Percentiles rank a stretch among this genome's conserved stretches.
Evolutionary conservation across 768 basidiomycete genomes (phyloP).

Genomic region (Coprinopsis sp.): DNA sequence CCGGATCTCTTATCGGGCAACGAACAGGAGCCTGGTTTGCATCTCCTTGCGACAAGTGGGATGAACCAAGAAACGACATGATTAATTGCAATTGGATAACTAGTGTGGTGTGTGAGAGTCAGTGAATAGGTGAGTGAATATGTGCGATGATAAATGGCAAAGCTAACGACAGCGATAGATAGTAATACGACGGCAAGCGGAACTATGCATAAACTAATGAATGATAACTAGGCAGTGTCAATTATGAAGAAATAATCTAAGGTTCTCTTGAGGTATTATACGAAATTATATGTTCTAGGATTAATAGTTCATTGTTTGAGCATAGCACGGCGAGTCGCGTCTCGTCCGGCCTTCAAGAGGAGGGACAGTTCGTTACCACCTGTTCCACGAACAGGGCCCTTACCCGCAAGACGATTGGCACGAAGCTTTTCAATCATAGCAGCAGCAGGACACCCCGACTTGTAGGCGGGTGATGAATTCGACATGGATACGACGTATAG

Average conservation of each 20-base stretch:
- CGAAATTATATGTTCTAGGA: constrained; percentile 9
- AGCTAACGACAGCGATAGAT: too few relatives aligned
- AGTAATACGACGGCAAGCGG: too few relatives aligned
- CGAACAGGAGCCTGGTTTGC: too few relatives aligned
- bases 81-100: too few relatives aligned
- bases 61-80: too few relatives aligned
- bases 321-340: constrained; percentile 71
- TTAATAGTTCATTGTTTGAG: constrained; percentile 39
- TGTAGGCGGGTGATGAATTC: constrained; percentile 44
- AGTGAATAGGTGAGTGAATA: too few relatives aligned
- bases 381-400: constrained; percentile 70
- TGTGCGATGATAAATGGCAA: too few relatives aligned
- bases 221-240: constrained; percentile 7
- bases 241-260: constrained; percentile 2
- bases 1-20: too few relatives aligned
- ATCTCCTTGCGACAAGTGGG: too few relatives aligned
- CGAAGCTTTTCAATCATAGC: constrained; percentile 51
- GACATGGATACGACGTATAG: constrained; percentile 87
- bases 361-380: constrained; percentile 83
- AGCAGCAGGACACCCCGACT: constrained; percentile 46
- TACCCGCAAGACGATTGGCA: constrained; percentile 31
- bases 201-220: too few relatives aligned
- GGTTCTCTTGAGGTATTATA: neutral
- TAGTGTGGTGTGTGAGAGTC: too few relatives aligned
- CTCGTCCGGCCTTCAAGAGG: constrained; percentile 85